These are phyloP conservation scores for Fusarium mangiferae DNA, from an alignment of 2,329 filamentous ascomycete genomes.

Conservation along the genomic window DNA sequence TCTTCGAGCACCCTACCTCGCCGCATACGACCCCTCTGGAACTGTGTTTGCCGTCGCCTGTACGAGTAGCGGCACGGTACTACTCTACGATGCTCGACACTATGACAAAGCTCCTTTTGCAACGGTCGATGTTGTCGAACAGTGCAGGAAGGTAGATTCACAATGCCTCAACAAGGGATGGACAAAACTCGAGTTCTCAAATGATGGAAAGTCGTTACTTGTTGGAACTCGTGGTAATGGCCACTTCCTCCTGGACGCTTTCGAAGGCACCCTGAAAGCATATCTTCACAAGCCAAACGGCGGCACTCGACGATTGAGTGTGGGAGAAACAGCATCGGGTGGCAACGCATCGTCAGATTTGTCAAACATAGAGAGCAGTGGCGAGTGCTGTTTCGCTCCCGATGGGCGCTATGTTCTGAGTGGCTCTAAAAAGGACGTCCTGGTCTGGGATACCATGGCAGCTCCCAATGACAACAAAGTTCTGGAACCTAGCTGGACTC, in stretches of 20 bases:
- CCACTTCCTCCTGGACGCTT: slow-evolving; percentile 94
- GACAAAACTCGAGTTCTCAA: slow-evolving; percentile 95
- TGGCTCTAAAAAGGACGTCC: slow-evolving; percentile 77
- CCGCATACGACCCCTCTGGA: slow-evolving; percentile 91
- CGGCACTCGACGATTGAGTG: slow-evolving; percentile 62
- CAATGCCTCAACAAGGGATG: slow-evolving; percentile 76
- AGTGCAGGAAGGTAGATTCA: slow-evolving; percentile 58
- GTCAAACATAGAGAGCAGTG: slow-evolving; percentile 64
- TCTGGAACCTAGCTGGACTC: slow-evolving; percentile 70
- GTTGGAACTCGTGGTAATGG: slow-evolving; percentile 85
- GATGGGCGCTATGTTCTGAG: slow-evolving; percentile 91
- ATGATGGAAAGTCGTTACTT: slow-evolving; percentile 89
- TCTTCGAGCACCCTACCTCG: slow-evolving; percentile 82
- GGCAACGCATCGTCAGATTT: slow-evolving; percentile 51
- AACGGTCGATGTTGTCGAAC: slow-evolving; percentile 80
- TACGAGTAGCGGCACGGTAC: slow-evolving; percentile 78
- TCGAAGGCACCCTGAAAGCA: slow-evolving; percentile 81
- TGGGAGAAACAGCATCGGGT: slow-evolving; percentile 59
- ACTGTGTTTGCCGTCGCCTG: slow-evolving; percentile 91
- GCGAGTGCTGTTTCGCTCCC: slow-evolving; percentile 88
- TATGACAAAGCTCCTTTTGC: slow-evolving; percentile 92
- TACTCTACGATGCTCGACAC: slow-evolving; percentile 93
- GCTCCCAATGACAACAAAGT: slow-evolving; percentile 65
- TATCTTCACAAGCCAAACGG: slow-evolving; percentile 72
- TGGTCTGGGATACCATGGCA: slow-evolving; percentile 85